Base-by-base conservation (phyloP, 1,284 basidiomycete genomes). In the Sanguinoderma infundibulare region DNA sequence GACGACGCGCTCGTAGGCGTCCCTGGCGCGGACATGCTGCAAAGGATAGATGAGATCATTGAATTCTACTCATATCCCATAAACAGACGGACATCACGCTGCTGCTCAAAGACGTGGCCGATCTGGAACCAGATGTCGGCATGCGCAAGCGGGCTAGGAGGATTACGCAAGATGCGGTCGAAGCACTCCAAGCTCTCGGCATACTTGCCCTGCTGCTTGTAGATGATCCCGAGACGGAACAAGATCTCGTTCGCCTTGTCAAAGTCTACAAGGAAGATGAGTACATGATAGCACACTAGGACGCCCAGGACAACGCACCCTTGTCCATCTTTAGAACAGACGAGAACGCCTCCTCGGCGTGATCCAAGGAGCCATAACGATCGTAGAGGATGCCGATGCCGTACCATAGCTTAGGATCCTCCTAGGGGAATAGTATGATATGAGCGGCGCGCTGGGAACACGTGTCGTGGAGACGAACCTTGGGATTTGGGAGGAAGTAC, bases 71-170 rank as follows among this genome's bases (percentile, higher is more conserved):
- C 24, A n/a, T 20, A 40, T 8, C 36, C 30, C 6, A 9, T 30
- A 51, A 32, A 52, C 0, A 49, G n/a, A 83, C 90, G 79, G 73
- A 95, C 94, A 74, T 98, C 95, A 75, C 95, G 92, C 76, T 96
- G 93, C 73, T 97, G 95, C 77, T 99, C 98, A 72, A 96, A 96
- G 20, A 99, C 97, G 73, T 99, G 98, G 1, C 98, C 97, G 64
- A 99, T 98, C 79, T 99, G 98, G 86, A 99, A 99, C 95, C 96
- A 98, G 66, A 99, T 98, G 72, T 99, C 96, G 67, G 96, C 95
- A 72, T 97, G 94, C 15, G 97, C 97, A 36, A 99, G 87, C 0
- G 98, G 97, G 66, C 89, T 91, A 15, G 98, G 97, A 4, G 98
- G 97, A 71, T 95, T 97, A 69, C 92, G 90, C 62, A 99, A 87